Percentiles rank a stretch among this genome's conserved stretches.
Evolutionary conservation across 176 grass and related monocot genomes (phyloP).

Genomic region (Musa beccarii): DNA sequence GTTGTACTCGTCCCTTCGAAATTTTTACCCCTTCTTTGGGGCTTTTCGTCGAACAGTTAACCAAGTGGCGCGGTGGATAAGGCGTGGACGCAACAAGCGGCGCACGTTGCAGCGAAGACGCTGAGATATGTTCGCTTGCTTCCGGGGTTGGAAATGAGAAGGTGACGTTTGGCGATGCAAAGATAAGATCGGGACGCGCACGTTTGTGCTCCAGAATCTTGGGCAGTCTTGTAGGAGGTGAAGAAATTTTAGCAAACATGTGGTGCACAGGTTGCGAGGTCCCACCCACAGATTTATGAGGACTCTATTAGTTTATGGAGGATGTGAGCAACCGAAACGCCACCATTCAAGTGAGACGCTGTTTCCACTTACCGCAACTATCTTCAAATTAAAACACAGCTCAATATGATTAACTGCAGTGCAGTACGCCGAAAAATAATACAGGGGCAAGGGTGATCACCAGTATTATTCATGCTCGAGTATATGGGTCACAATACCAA

Average conservation of each 20-base stretch:
- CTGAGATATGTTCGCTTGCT: neutral
- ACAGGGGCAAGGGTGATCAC: too few species aligned
- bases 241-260: neutral
- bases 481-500: too few species aligned
- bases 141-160: neutral
- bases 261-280: neutral
- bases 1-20: neutral
- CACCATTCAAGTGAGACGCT: too few species aligned
- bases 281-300: too few species aligned
- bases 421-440: too few species aligned
- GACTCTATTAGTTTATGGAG: too few species aligned
- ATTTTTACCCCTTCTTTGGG: conserved; percentile 23
- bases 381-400: too few species aligned
- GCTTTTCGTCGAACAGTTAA: conserved; percentile 43
- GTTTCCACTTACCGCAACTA: too few species aligned
- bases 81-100: conserved; percentile 3
- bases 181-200: neutral
- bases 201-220: neutral
- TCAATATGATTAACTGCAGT: too few species aligned
- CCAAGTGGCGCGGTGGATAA: neutral
- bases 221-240: too few species aligned
- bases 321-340: too few species aligned
- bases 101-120: neutral
- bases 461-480: too few species aligned
- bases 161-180: neutral